Conservation (phyloP, 495 filamentous ascomycete species). For the Podospora didyma region DNA sequence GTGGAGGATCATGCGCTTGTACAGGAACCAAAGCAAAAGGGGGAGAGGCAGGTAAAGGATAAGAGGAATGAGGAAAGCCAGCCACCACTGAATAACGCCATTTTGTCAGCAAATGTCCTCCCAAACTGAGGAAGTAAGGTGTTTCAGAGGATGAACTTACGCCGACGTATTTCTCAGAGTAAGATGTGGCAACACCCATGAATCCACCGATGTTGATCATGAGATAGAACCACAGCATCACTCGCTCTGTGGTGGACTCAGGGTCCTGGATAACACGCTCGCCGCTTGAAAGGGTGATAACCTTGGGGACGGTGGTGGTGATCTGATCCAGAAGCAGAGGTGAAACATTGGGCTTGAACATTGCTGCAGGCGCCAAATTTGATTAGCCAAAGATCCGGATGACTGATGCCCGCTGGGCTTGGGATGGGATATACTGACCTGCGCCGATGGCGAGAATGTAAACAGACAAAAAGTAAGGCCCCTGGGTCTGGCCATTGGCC, state of each 20-base stretch:
- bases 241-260: conserved; percentile 55
- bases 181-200: conserved; percentile 49
- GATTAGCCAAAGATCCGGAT: not conserved
- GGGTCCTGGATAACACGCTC: conserved; percentile 57
- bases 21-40: conserved; percentile 47
- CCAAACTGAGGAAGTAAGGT: not conserved
- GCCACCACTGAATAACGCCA: conserved; percentile 51
- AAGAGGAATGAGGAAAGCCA: conserved; percentile 65
- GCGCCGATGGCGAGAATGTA: conserved; percentile 58
- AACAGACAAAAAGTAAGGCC: conserved; percentile 56
- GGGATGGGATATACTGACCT: conserved; percentile 49
- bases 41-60: conserved; percentile 57
- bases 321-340: conserved; percentile 59
- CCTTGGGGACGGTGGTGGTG: conserved; percentile 39
- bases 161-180: conserved; percentile 52
- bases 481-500: conserved; percentile 50
- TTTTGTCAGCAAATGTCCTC: not conserved
- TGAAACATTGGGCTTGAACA: conserved; percentile 66
- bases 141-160: conserved; percentile 13
- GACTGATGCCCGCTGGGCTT: not conserved
- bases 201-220: conserved; percentile 64
- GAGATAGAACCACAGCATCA: conserved; percentile 64
- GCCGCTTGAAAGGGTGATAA: conserved; percentile 42
- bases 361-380: conserved; percentile 23
- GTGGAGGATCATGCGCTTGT: conserved; percentile 47